Base-by-base conservation (phyloP, 1,139 yeast species). In the Starmera stellimalicola region DNA sequence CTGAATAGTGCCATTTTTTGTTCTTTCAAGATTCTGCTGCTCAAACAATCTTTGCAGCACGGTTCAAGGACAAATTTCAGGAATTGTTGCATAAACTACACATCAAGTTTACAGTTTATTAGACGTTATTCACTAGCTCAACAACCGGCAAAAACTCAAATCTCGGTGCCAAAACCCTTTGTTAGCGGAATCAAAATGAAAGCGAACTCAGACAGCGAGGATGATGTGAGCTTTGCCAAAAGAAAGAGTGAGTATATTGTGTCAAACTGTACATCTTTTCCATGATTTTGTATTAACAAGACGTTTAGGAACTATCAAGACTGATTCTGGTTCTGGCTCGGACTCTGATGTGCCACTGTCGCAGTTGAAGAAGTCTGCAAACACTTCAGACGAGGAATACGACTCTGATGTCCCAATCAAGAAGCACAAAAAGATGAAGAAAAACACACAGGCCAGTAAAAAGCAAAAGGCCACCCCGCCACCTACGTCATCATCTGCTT, bases 141-240 rank as follows among this genome's bases (percentile, higher is more conserved):
- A n/a, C n/a, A n/a, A n/a, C n/a, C n/a, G n/a, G n/a, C n/a, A n/a
- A n/a, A n/a, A n/a, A n/a, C n/a, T n/a, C n/a, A n/a, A n/a, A n/a
- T n/a, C n/a, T n/a, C n/a, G n/a, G n/a, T n/a, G n/a, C n/a, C n/a
- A n/a, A n/a, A n/a, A n/a, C n/a, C n/a, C n/a, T n/a, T n/a, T n/a
- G n/a, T n/a, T n/a, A n/a, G n/a, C n/a, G n/a, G n/a, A n/a, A n/a
- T n/a, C n/a, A n/a, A n/a, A n/a, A n/a, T n/a, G n/a, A n/a, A n/a
- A n/a, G n/a, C n/a, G 31, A 29, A 26, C 15, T 45, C 51, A 5
- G 52, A 46, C 31, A 48, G 52, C 7, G 56, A 52, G 9, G 55
- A 51, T 31, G 54, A 48, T 19, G 33, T 50, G 11, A 48, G 41
- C n/a, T 29, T 40, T 19, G 32, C 38, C 10, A 30, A 28, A 24